phyloP scores from a whole-genome alignment of 805 yeast genomes.

The Monosporozyma aerobia region DNA sequence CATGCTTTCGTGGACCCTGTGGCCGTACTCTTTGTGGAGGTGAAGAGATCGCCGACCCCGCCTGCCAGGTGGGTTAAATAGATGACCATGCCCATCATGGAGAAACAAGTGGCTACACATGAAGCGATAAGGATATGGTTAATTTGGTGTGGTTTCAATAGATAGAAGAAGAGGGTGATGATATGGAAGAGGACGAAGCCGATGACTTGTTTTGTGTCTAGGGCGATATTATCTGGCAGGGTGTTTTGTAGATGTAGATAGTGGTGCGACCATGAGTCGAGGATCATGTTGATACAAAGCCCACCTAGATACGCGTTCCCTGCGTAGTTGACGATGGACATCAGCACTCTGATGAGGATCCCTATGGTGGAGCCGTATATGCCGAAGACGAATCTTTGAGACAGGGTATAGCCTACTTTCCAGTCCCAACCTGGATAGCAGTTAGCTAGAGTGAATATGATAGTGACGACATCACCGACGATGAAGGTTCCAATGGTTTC shows the following conservation, averaged over 20 bases:
- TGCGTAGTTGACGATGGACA: constrained; percentile 42
- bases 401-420: constrained; percentile 41
- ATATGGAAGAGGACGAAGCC: constrained; percentile 37
- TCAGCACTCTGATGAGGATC: constrained; percentile 33
- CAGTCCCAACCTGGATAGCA: constrained; percentile 41
- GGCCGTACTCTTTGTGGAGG: constrained; percentile 20
- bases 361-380: constrained; percentile 37
- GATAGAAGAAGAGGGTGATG: constrained; percentile 33
- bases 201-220: constrained; percentile 31
- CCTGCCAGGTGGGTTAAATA: constrained; percentile 28
- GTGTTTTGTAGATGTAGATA: constrained; percentile 31
- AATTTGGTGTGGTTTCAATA: constrained; percentile 37
- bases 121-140: constrained; percentile 31
- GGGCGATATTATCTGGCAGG: constrained; percentile 25
- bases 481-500: constrained; percentile 39
- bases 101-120: constrained; percentile 31
- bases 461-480: constrained; percentile 40
- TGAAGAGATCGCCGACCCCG: constrained; percentile 31
- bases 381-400: constrained; percentile 41
- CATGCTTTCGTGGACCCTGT: constrained; percentile 33
- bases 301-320: constrained; percentile 41
- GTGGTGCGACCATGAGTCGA: constrained; percentile 34
- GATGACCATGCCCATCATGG: constrained; percentile 35
- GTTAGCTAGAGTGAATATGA: constrained; percentile 36
- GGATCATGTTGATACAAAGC: constrained; percentile 30